These are phyloP conservation scores for Mycena olivaceomarginata DNA, from an alignment of 768 basidiomycete species.

Conservation along the genomic window DNA sequence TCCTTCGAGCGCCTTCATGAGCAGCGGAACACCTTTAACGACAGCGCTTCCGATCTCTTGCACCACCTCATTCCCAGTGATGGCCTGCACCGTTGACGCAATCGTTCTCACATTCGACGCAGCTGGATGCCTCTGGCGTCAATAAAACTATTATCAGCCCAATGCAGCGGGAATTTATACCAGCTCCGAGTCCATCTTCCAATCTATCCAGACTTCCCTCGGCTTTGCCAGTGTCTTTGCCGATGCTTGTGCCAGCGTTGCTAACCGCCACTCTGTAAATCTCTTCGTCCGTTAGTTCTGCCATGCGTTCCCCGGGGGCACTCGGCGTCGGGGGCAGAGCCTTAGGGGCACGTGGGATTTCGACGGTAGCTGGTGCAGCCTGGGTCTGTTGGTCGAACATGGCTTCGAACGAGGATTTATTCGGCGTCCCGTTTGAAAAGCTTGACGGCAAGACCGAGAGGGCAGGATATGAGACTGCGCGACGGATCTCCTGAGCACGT, in stretches of 20 bases:
- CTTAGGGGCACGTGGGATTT: neutral
- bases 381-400: neutral
- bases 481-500: neutral
- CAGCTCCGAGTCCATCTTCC: neutral
- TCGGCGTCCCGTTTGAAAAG: neutral
- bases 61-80: conserved; percentile 28
- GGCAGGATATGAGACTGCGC: neutral
- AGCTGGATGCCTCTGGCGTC: neutral
- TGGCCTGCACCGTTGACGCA: neutral
- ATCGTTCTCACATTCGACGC: neutral
- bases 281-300: neutral
- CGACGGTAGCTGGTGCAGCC: neutral
- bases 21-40: conserved; percentile 17
- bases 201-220: neutral
- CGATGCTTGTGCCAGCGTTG: neutral
- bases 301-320: neutral
- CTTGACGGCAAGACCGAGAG: neutral
- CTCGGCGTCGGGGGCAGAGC: too few relatives aligned
- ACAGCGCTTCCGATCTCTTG: conserved; percentile 15
- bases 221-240: neutral
- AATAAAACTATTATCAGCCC: neutral
- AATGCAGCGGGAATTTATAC: neutral
- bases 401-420: neutral
- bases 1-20: conserved; percentile 16
- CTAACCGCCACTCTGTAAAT: neutral